Base-by-base conservation (phyloP, 495 filamentous ascomycete genomes). In the Sordaria brevicollis region DNA sequence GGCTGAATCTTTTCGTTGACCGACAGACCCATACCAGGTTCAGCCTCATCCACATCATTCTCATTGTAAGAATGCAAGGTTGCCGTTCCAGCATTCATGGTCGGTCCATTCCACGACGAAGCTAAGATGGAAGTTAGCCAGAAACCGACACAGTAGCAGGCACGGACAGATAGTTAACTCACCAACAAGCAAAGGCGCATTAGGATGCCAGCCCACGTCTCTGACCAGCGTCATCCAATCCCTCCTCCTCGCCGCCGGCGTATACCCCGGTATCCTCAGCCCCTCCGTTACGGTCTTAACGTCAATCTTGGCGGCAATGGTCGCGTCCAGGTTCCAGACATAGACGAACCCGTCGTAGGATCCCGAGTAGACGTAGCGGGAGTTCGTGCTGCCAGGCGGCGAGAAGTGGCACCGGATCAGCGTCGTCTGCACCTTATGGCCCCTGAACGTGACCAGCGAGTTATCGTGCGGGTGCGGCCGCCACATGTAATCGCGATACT, bases 341-440 rank as follows among this genome's bases (percentile, higher is more conserved):
- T 93, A 94, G 2, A 97, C 91, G 65, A 88, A 89, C 41, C 95
- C 95, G 75, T 98, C 93, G 67, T 91, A 87, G 73, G 91, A 94
- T 3, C 95, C 95, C 21, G 88, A 90, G 79, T 97, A 99, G 21
- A 99, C 92, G 76, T 97, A 99, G 74, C 92, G 87, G 19, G 92
- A 93, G 75, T 97, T 90, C 17, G 94, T 94, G 79, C 92, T 95
- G 13, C 84, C 88, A 0, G 93, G 90, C 8, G 95, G 95, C 65
- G 92, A 95, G 83, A 99, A 99, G 78, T 98, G 95, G 74, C 95
- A 99, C 37, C 95, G 85, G 69, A 98, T 97, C 67, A 99, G 79
- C 1, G 95, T 99, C 69, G 92, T 89, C 68, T 94, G 84, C 9
- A 99, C 93, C 33, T 85, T 85, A 78, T 99, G 95, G 65, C 94